phyloP scores from a whole-genome alignment of 2,329 filamentous ascomycete genomes.

The Ascochyta clinopodiicola region DNA sequence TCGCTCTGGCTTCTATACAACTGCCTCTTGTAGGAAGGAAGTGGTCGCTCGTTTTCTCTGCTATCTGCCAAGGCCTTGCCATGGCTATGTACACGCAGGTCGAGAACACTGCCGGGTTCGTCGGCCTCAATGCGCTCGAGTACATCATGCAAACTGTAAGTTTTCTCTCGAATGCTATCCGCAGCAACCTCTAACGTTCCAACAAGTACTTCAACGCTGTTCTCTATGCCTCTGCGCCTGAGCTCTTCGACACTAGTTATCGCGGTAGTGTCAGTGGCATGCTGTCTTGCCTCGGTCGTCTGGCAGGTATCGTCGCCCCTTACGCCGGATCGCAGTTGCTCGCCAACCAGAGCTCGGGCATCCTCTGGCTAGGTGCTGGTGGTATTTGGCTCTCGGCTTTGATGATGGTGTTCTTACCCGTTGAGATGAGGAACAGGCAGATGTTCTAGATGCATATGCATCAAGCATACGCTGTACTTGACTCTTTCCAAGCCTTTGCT shows the following conservation, averaged over 20 bases:
- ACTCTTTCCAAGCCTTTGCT: neutral
- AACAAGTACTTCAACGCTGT: conserved; percentile 39
- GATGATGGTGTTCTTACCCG: conserved; percentile 38
- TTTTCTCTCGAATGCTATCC: neutral
- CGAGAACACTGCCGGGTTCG: conserved; percentile 31
- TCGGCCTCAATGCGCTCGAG: conserved; percentile 39
- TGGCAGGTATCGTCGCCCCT: conserved; percentile 38
- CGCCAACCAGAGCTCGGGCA: conserved; percentile 29
- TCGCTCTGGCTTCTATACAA: conserved; percentile 35
- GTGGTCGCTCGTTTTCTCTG: conserved; percentile 39
- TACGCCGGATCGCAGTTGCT: conserved; percentile 37
- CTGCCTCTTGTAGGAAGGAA: conserved; percentile 38
- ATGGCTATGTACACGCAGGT: conserved; percentile 45
- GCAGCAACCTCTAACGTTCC: neutral
- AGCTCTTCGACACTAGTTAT: conserved; percentile 38
- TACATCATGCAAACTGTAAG: conserved; percentile 44
- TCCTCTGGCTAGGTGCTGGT: conserved; percentile 39
- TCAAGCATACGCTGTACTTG: neutral
- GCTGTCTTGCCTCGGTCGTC: conserved; percentile 36
- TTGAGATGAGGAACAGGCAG: conserved; percentile 40
- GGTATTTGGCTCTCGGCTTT: conserved; percentile 40
- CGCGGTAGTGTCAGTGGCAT: conserved; percentile 41
- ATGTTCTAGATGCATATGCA: conserved; percentile 31
- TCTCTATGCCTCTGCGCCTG: conserved; percentile 38
- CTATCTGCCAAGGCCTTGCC: conserved; percentile 34